These are phyloP conservation scores for Pythium sukuiense DNA, from an alignment of 352 stramenopile genomes.

Conservation along the genomic window DNA sequence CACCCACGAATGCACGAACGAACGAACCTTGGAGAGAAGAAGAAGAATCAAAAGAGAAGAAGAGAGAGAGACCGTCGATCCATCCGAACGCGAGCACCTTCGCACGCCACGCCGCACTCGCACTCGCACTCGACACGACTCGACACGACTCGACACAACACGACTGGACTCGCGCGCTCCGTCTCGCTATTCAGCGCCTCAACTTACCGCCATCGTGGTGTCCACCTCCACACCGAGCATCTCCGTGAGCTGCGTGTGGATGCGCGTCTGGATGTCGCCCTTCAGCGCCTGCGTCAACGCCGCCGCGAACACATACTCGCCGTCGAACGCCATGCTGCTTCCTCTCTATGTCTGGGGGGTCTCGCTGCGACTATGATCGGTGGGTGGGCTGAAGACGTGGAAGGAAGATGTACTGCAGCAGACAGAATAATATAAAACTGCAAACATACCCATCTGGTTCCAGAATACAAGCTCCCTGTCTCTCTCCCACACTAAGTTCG, in stretches of 20 bases:
- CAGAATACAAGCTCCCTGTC: background rate
- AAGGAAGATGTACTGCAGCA: background rate
- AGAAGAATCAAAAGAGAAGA: constrained; percentile 17
- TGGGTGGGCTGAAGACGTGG: constrained; percentile 4
- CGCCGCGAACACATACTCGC: constrained; percentile 63
- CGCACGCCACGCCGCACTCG: background rate
- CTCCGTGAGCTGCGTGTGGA: constrained; percentile 61
- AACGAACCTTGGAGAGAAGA: constrained; percentile 22
- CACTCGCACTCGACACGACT: background rate
- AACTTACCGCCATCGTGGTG: constrained; percentile 85
- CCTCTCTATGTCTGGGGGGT: background rate
- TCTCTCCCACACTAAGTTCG: constrained; percentile 8
- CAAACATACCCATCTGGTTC: constrained; percentile 3
- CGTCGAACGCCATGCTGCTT: constrained; percentile 26
- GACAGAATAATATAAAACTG: constrained; percentile 19
- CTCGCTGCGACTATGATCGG: background rate
- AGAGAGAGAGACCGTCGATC: constrained; percentile 11
- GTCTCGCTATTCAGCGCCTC: background rate
- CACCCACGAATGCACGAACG: constrained; percentile 6
- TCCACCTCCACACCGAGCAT: constrained; percentile 84
- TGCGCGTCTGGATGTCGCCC: constrained; percentile 48
- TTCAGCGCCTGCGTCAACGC: constrained; percentile 59
- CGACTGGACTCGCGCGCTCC: background rate
- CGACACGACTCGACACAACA: background rate
- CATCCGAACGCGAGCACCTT: constrained; percentile 2